A percentile compares a stretch with the other conserved stretches of the same genome.
Conservation (phyloP, 768 basidiomycete species). For the Collybia nuda region DNA sequence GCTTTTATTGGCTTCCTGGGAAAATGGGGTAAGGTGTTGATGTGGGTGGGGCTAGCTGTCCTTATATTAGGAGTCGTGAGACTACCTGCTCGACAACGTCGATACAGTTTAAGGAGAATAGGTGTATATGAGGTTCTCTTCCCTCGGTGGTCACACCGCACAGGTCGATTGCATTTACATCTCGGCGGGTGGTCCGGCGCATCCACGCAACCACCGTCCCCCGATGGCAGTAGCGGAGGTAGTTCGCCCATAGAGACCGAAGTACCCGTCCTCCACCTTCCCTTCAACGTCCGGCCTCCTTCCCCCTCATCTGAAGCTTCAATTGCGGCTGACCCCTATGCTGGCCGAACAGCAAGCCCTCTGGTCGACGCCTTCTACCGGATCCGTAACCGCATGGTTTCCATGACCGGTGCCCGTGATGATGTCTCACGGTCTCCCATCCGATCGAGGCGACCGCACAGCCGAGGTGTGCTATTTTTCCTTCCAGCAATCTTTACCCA, state of each 20-base stretch:
- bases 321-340: constrained; percentile 40
- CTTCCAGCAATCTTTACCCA: constrained; percentile 78
- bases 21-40: constrained; percentile 82
- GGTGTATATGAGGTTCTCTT: constrained; percentile 79
- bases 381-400: constrained; percentile 55
- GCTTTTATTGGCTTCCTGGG: constrained; percentile 95
- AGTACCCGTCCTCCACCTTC: constrained; percentile 61
- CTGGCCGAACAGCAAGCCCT: constrained; percentile 41
- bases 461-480: constrained; percentile 74
- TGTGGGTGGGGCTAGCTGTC: constrained; percentile 80
- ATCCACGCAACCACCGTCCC: constrained; percentile 47
- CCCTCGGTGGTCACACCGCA: constrained; percentile 69
- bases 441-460: constrained; percentile 44
- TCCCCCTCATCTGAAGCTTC: constrained; percentile 58
- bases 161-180: constrained; percentile 75
- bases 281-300: constrained; percentile 55
- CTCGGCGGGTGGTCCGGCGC: constrained; percentile 53
- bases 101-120: constrained; percentile 57
- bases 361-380: constrained; percentile 54
- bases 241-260: constrained; percentile 47
- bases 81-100: constrained; percentile 59
- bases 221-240: constrained; percentile 30
- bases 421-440: constrained; percentile 45
- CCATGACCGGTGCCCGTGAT: constrained; percentile 41
- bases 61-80: constrained; percentile 70